These are phyloP conservation scores for Hortiboletus flavorubellus DNA, from an alignment of 768 basidiomycete genomes.

Conservation along the genomic window DNA sequence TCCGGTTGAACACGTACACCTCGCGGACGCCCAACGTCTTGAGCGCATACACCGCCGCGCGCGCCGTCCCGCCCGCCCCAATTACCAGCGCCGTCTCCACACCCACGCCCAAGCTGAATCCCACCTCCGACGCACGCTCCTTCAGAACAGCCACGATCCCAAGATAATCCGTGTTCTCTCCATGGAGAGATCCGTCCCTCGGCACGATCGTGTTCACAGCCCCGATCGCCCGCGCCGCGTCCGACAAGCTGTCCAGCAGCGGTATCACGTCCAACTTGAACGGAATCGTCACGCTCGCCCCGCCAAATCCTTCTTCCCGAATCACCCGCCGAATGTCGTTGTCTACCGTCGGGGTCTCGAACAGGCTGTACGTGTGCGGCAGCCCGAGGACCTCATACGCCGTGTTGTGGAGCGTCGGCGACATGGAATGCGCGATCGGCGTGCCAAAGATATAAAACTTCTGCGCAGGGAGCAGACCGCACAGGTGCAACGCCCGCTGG, in stretches of 20 bases:
- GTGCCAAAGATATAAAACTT: constrained; percentile 86
- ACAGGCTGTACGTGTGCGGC: constrained; percentile 75
- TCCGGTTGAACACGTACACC: constrained; percentile 90
- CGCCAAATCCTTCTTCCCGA: constrained; percentile 74
- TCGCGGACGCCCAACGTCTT: constrained; percentile 59
- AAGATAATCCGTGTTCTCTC: constrained; percentile 97
- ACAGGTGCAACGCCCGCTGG: constrained; percentile 72
- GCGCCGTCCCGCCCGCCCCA: constrained; percentile 92
- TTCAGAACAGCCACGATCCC: constrained; percentile 67
- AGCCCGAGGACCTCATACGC: constrained; percentile 78
- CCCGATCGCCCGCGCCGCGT: constrained; percentile 81
- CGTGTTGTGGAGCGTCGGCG: constrained; percentile 91
- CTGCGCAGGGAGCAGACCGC: constrained; percentile 73
- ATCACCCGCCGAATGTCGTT: constrained; percentile 64
- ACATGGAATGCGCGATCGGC: constrained; percentile 87
- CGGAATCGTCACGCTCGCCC: constrained; percentile 95
- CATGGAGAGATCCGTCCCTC: constrained; percentile 51
- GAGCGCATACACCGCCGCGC: constrained; percentile 91
- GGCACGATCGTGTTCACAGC: constrained; percentile 91
- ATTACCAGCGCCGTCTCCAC: constrained; percentile 68
- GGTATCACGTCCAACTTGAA: constrained; percentile 90
- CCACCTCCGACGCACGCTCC: constrained; percentile 37
- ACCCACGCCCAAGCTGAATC: constrained; percentile 7
- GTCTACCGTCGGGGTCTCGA: constrained; percentile 68
- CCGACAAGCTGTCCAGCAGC: constrained; percentile 73